Percentiles rank a stretch among this genome's conserved stretches.
Conservation (phyloP, 176 grass and related monocot genomes). For the Avena atlantica region DNA sequence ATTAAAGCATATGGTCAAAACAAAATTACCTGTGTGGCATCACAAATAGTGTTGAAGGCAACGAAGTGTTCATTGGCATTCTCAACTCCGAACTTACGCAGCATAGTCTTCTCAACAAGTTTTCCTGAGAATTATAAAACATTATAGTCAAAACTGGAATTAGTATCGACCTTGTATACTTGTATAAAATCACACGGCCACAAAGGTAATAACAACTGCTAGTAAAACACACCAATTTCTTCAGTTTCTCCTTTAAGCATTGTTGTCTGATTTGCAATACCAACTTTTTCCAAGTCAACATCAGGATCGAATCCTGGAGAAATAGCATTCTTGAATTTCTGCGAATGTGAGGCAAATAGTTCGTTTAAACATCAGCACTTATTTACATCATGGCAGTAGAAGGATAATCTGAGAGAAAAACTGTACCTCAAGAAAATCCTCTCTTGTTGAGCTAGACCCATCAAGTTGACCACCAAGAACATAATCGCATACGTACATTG, state of each 20-base stretch:
- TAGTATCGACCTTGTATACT: neutral
- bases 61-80: constrained; percentile 87
- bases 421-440: constrained; percentile 76
- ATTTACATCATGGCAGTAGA: constrained; percentile 19
- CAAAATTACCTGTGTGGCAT: constrained; percentile 92
- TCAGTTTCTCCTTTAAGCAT: constrained; percentile 99
- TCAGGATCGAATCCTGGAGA: constrained; percentile 95
- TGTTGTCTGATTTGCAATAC: constrained; percentile 99
- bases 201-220: constrained; percentile 2
- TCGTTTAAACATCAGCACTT: constrained; percentile 20
- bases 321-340: constrained; percentile 96
- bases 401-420: neutral
- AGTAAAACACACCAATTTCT: constrained; percentile 69
- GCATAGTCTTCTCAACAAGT: constrained; percentile 92
- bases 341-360: constrained; percentile 22
- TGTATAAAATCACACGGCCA: neutral
- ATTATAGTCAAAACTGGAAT: constrained; percentile 16
- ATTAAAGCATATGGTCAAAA: neutral
- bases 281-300: constrained; percentile 81
- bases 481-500: constrained; percentile 92
- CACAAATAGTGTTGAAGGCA: constrained; percentile 96
- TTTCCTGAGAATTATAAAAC: constrained; percentile 61
- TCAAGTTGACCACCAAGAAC: constrained; percentile 91
- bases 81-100: constrained; percentile 86
- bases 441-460: constrained; percentile 95